Conservation (phyloP, 306 rosid species). For the Vigna mungo region DNA sequence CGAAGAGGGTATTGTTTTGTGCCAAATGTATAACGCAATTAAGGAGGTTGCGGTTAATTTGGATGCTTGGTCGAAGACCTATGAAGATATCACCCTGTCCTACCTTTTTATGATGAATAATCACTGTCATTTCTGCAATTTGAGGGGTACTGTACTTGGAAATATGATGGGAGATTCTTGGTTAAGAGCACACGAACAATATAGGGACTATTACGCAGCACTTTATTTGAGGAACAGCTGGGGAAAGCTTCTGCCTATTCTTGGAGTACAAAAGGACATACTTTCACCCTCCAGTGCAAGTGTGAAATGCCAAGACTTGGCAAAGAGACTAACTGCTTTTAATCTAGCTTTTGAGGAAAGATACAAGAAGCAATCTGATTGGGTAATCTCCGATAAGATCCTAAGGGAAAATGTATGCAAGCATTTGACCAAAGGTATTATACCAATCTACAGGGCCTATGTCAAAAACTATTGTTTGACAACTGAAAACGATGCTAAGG, state of each 20-base stretch:
- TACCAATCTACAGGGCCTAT: constrained; percentile 66
- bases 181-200: constrained; percentile 81
- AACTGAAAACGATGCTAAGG: constrained; percentile 61
- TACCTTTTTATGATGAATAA: constrained; percentile 94
- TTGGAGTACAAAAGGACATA: constrained; percentile 52
- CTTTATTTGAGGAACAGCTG: constrained; percentile 80
- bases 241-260: constrained; percentile 64
- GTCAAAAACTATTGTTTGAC: constrained; percentile 56
- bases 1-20: constrained; percentile 53
- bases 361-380: constrained; percentile 67
- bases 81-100: constrained; percentile 68
- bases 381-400: constrained; percentile 66
- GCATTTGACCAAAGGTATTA: constrained; percentile 70
- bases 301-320: constrained; percentile 47
- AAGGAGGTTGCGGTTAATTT: constrained; percentile 75
- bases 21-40: constrained; percentile 56
- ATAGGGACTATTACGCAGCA: constrained; percentile 77
- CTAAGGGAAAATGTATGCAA: constrained; percentile 65
- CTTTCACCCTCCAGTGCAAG: constrained; percentile 40
- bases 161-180: constrained; percentile 84
- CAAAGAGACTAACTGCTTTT: constrained; percentile 64
- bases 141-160: constrained; percentile 73
- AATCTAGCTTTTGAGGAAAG: constrained; percentile 64
- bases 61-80: constrained; percentile 82
- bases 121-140: constrained; percentile 75